Base-by-base conservation (phyloP, 2,329 filamentous ascomycete species). In the Myotisia sp. region DNA sequence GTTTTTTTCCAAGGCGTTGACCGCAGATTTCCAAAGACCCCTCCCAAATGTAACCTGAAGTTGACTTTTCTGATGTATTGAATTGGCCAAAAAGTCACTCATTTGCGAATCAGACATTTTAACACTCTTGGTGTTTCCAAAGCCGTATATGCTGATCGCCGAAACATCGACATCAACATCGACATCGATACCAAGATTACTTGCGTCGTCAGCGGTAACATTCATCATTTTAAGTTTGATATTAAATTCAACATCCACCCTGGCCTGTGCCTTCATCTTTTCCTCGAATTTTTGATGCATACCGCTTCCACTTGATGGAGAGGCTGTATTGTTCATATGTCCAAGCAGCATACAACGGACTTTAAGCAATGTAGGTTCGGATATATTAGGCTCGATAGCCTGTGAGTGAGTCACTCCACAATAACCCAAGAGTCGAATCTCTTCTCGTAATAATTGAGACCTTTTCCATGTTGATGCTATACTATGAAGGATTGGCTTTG, bases 391-490 rank as follows among this genome's bases (percentile, higher is more conserved):
- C 6, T 49, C 43, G 8, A 56, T 48, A 1, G 45, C 45, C 19
- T 59, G 46, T 6, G 45, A 49, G 16, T 55, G 48, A 7, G 60
- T 62, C n/a, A 64, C 53, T 19, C 62, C 62, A 36, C 55, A 58
- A 40, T 61, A 59, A 40, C 54, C 56, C 9, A 65, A 53, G 44
- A 61, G 53, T 30, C 56, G 57, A 23, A 61, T 51, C 41, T 65
- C 62, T 37, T 62, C 54, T 33, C 61, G 55, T 5, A 64, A 46
- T 3, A 46, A 51, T 28, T 50, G 47, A 2, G 54, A 52, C 26
- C 54, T 48, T 40, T 59, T 49, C 62, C 62, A 65, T n/a, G 58
- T 57, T 27, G 50, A 41, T 6, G 59, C 58, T 12, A 64, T 49
- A 33, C 59, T 57, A 16, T 38, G 44, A n/a, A 65, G 49, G 14